These are phyloP conservation scores for Komagataea norvegica DNA, from an alignment of 1,139 yeast species.

Conservation along the genomic window DNA sequence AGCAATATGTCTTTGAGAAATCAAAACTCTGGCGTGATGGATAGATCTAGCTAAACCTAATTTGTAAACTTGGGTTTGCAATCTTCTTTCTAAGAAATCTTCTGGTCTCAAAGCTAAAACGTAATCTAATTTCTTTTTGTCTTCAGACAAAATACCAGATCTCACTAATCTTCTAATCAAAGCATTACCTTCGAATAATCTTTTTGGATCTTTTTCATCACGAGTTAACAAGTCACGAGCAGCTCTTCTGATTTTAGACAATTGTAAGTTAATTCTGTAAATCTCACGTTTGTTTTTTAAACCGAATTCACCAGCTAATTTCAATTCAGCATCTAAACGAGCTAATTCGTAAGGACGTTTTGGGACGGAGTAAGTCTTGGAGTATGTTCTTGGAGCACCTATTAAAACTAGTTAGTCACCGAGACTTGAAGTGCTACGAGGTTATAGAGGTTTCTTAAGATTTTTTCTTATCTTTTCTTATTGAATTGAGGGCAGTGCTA, in stretches of 20 bases:
- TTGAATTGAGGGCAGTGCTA: slow-evolving; percentile 3
- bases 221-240: slow-evolving; percentile 99
- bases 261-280: slow-evolving; percentile 98
- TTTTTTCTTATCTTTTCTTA: background rate
- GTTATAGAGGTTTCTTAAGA: background rate
- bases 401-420: slow-evolving; percentile 16
- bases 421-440: slow-evolving; percentile 3
- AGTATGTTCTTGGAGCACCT: slow-evolving; percentile 99
- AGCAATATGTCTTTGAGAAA: slow-evolving; percentile 98
- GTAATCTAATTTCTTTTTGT: slow-evolving; percentile 99
- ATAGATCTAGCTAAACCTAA: slow-evolving; percentile 99
- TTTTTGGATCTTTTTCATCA: slow-evolving; percentile 99
- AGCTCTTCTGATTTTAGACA: slow-evolving; percentile 99
- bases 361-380: slow-evolving; percentile 99
- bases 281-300: slow-evolving; percentile 99
- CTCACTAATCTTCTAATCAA: slow-evolving; percentile 97
- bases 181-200: slow-evolving; percentile 99
- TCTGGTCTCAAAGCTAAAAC: slow-evolving; percentile 96
- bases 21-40: slow-evolving; percentile 99
- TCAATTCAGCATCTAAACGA: slow-evolving; percentile 98
- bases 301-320: slow-evolving; percentile 99
- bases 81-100: slow-evolving; percentile 99
- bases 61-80: slow-evolving; percentile 99
- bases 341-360: slow-evolving; percentile 98
- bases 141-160: slow-evolving; percentile 98